phyloP scores from a whole-genome alignment of 805 yeast genomes.

The Priceomyces medius region DNA sequence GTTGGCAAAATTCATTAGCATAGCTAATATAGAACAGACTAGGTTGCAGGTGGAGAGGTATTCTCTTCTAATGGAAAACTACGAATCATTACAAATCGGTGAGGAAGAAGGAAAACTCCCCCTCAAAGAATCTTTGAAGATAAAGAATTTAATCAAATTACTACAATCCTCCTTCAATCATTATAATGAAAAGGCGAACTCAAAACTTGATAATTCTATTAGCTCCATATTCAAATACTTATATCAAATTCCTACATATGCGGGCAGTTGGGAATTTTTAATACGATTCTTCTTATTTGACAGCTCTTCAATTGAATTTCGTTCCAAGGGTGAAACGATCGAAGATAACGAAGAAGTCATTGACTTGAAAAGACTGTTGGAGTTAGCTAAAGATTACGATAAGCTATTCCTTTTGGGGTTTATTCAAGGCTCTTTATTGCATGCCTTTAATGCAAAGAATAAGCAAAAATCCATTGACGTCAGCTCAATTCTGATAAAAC shows the following conservation, averaged over 20 bases:
- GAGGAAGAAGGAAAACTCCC: constrained; percentile 17
- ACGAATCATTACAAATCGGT: constrained; percentile 24
- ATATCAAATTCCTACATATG: constrained; percentile 31
- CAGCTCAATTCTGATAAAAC: constrained; percentile 17
- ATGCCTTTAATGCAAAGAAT: constrained; percentile 27
- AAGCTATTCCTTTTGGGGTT: constrained; percentile 31
- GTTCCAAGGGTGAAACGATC: constrained; percentile 9
- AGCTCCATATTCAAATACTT: constrained; percentile 30
- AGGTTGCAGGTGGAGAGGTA: constrained; percentile 37
- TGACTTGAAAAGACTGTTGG: constrained; percentile 29
- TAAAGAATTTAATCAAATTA: constrained; percentile 18
- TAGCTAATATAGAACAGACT: constrained; percentile 41
- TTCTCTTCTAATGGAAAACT: constrained; percentile 27
- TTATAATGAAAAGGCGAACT: constrained; percentile 2
- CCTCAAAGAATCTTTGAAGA: constrained; percentile 20
- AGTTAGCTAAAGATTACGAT: constrained; percentile 21
- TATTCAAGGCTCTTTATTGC: constrained; percentile 39
- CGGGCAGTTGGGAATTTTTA: constrained; percentile 36
- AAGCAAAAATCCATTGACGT: constrained; percentile 9
- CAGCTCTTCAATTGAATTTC: constrained; percentile 31
- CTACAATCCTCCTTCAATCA: constrained; percentile 11
- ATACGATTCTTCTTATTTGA: constrained; percentile 46
- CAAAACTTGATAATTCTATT: constrained; percentile 1
- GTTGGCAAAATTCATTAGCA: constrained; percentile 53
- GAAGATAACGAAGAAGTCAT: constrained; percentile 21